These are phyloP conservation scores for Ceratocystis eucalypticola DNA, from an alignment of 2,329 filamentous ascomycete species.

Conservation along the genomic window DNA sequence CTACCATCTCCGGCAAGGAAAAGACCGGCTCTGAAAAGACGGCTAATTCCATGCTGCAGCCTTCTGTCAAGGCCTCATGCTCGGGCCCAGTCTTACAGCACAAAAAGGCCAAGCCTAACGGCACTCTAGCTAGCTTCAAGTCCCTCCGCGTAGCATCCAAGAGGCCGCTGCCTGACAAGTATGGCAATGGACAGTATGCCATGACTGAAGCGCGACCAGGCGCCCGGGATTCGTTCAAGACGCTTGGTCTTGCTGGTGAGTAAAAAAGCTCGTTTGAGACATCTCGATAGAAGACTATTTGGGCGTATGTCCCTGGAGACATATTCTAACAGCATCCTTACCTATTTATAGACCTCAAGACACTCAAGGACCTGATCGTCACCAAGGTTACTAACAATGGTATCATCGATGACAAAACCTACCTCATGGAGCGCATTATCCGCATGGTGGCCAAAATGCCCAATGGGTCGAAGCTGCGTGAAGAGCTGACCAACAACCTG, in stretches of 20 bases:
- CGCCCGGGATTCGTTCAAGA: conserved; percentile 43
- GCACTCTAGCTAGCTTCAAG: conserved; percentile 21
- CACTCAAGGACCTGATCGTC: conserved; percentile 46
- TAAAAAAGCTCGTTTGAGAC: neutral
- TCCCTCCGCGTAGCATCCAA: conserved; percentile 35
- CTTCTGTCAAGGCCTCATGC: neutral
- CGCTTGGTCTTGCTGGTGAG: conserved; percentile 37
- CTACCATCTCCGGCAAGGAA: neutral
- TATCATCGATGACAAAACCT: conserved; percentile 59
- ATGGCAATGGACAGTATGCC: conserved; percentile 48
- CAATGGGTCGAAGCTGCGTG: conserved; percentile 45
- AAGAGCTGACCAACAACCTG: conserved; percentile 52
- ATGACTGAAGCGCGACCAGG: conserved; percentile 35
- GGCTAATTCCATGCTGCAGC: neutral
- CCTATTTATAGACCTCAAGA: conserved; percentile 42
- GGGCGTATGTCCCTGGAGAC: neutral
- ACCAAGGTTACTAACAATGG: conserved; percentile 49
- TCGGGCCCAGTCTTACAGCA: conserved; percentile 5
- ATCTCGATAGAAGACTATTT: too few species aligned
- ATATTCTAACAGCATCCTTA: conserved; percentile 16
- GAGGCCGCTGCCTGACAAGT: conserved; percentile 49
- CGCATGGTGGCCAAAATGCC: conserved; percentile 55
- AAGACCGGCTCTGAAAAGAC: neutral
- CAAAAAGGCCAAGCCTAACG: conserved; percentile 7
- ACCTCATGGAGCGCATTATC: conserved; percentile 62